Base-by-base conservation (phyloP, 768 basidiomycete genomes). In the Rhodotorula diobovata region DNA sequence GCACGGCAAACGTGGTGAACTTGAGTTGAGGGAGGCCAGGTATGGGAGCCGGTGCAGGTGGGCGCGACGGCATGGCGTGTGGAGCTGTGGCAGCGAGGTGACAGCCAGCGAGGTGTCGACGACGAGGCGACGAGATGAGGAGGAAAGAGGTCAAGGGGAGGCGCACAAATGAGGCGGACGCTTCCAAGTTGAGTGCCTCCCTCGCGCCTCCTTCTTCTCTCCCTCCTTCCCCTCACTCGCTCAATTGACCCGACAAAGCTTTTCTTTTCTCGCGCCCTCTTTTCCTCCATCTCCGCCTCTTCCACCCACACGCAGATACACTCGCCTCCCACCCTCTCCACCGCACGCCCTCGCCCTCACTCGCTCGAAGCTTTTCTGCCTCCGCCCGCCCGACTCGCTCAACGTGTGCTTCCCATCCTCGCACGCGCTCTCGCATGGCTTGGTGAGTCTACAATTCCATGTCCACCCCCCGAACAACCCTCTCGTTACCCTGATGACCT, bases 1-100 rank as follows among this genome's bases (percentile, higher is more conserved):
- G n/a, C 10, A 71, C 70, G 35, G 57, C 53, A 32, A 67, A 68
- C 3, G 66, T 65, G 11, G 66, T 72, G 59, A 60, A 72, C 39
- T 61, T 61, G 35, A 71, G 66, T n/a, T 32, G 46, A 8, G 34
- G 41, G 43, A 43, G 41, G 28, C 51, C 57, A 18, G n/a, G 56
- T 18, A 35, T 55, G 32, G 32, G 57, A 5, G 46, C 50, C 1
- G 48, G 65, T 39, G 46, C 23, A 4, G 65, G 39, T 2, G 58
- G 46, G 7, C 56, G 28, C n/a, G 43, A 39, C 15, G 54, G 64
- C 58, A 58, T 60, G 21, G 25, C 18, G 41, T 23, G 39, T 61
- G 11, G 32, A n/a, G n/a, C n/a, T n/a, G n/a, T 48, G 3, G 25
- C 32, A 21, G 35, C 5, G 30, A 10, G 30, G 4, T 7, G 41